Conservation (phyloP, 352 stramenopile species). For the Peronosclerospora sorghi region DNA sequence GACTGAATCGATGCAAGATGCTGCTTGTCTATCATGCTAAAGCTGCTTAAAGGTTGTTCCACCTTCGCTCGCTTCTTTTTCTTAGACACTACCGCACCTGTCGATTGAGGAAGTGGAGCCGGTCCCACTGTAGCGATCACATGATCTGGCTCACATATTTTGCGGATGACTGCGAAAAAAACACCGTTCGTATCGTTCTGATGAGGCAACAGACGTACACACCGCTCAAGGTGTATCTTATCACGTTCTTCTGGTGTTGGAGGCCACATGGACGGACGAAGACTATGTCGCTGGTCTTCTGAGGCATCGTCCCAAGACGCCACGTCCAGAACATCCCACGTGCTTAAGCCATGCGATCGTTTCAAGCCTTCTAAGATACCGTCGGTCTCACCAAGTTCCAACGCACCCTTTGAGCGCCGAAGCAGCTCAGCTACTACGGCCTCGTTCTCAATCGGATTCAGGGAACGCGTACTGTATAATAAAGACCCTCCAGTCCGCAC, state of each 20-base stretch:
- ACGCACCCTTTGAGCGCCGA: constrained; percentile 32
- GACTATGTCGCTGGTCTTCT: constrained; percentile 37
- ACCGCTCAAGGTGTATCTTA: constrained; percentile 80
- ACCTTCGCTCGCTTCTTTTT: constrained; percentile 48
- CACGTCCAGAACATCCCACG: constrained; percentile 60
- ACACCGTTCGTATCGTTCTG: constrained; percentile 97
- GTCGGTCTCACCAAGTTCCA: constrained; percentile 52
- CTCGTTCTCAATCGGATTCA: constrained; percentile 81
- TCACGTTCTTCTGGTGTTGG: constrained; percentile 39
- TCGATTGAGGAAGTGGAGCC: constrained; percentile 10
- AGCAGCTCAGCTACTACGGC: constrained; percentile 72
- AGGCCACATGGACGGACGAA: constrained; percentile 79
- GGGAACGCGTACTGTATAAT: constrained; percentile 67
- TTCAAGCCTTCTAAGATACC: constrained; percentile 23
- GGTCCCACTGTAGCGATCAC: constrained; percentile 25
- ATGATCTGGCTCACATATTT: constrained; percentile 20
- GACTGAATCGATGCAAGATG: constrained; percentile 24
- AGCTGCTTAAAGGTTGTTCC: constrained; percentile 55
- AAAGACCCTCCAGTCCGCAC: constrained; percentile 37
- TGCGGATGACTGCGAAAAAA: constrained; percentile 95
- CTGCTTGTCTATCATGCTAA: constrained; percentile 30
- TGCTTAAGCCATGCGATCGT: constrained; percentile 26
- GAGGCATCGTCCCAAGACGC: constrained; percentile 38
- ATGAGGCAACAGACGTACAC: constrained; percentile 92
- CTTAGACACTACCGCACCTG: constrained; percentile 12